Evolutionary conservation across 192 early-diverging fungal genomes (phyloP), one percentile per base, ranked within the genome.

Genomic region (Rhizoclosmatium globosum): DNA sequence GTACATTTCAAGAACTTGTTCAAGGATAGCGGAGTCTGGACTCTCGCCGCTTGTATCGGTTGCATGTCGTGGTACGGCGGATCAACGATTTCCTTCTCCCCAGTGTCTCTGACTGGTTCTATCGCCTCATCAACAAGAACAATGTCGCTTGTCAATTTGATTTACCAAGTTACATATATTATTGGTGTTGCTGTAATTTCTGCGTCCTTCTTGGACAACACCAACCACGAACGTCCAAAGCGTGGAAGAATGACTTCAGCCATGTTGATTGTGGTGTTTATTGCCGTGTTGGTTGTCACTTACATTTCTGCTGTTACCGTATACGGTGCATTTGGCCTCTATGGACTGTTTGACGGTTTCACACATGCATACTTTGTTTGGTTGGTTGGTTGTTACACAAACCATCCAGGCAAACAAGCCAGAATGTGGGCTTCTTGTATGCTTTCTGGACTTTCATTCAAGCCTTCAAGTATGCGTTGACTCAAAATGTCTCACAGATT

Each of bases 211-310:
- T 59, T 74, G 3, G 72, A 62, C 46, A 74, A 74, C 45, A 41
- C 57, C 38, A 43, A 60, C 13, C 72, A 74, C 61, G 7, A 56
- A 1, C 72, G 72, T 15, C 11, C 13, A 9, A n/a, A 44, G 6
- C 72, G 72, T 19, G 72, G 58, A 13, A n/a, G 72, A 17, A 74
- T 74, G 72, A 74, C 72, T 4, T 42, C 31, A 19, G 72, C 72
- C 21, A 43, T 74, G 17, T 15, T 74, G 72, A 48, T 62, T 48
- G 44, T 74, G 13, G 38, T 17, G 6, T 41, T 19, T 39, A 60
- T 74, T 7, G 19, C 23, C 4, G 9, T 74, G 17, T 19, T 74
- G 38, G 42, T 74, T 38, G 56, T 11, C 44, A 74, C 72, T 4
- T 74, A 64, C 43, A 3, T 74, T 15, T 9, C 6, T 7, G 38